Conservation (phyloP, 2,329 filamentous ascomycete species). For the Fusarium odoratissimum region DNA sequence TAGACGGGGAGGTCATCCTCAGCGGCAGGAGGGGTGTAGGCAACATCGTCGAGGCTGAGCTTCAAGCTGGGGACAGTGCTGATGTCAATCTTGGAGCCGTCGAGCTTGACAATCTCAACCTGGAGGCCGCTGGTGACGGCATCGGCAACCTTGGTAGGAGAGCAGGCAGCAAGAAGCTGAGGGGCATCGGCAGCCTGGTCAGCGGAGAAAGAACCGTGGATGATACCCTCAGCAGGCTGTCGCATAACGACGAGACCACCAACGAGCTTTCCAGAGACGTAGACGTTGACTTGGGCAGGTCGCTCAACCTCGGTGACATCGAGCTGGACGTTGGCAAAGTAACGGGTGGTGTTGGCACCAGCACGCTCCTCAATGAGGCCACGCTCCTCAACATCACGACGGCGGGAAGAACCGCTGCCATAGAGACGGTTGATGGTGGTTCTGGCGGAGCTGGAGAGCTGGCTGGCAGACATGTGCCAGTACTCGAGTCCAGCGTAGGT, state of each 20-base stretch:
- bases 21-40: slow-evolving; percentile 42
- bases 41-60: slow-evolving; percentile 46
- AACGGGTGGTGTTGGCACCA: slow-evolving; percentile 44
- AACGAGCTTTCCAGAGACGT: slow-evolving; percentile 47
- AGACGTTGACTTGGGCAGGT: slow-evolving; percentile 52
- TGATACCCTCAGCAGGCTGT: slow-evolving; percentile 48
- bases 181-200: slow-evolving; percentile 72
- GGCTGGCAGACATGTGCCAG: slow-evolving; percentile 46
- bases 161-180: slow-evolving; percentile 58
- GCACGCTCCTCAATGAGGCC: slow-evolving; percentile 28
- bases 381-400: slow-evolving; percentile 32
- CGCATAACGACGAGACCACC: slow-evolving; percentile 53
- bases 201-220: slow-evolving; percentile 53
- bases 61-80: slow-evolving; percentile 51
- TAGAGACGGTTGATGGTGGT: slow-evolving; percentile 51
- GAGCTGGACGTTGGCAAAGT: slow-evolving; percentile 51
- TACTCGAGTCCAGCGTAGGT: slow-evolving; percentile 53
- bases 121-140: slow-evolving; percentile 45
- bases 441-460: slow-evolving; percentile 49
- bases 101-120: slow-evolving; percentile 50
- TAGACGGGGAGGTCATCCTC: slow-evolving; percentile 47
- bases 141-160: slow-evolving; percentile 41
- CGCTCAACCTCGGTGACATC: slow-evolving; percentile 51
- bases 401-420: slow-evolving; percentile 23
- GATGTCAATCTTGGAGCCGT: slow-evolving; percentile 54